Conservation (phyloP, 345 rosid species). For the Psidium friedrichsthalianum region DNA sequence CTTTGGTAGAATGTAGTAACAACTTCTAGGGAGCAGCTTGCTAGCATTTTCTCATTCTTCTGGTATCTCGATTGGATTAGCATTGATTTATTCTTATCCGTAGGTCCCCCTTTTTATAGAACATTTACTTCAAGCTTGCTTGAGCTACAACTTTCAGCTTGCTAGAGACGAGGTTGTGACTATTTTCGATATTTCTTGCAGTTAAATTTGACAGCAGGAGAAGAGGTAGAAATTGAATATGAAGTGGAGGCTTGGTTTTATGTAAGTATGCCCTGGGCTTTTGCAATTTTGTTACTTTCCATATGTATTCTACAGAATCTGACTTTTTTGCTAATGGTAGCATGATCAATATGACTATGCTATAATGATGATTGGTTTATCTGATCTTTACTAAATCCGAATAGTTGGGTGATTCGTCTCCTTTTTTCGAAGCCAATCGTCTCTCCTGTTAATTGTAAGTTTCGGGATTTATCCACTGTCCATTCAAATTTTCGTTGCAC, state of each 20-base stretch:
- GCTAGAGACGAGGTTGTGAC: neutral
- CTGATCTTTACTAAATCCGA: neutral
- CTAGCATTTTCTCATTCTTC: neutral
- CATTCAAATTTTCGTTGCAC: neutral
- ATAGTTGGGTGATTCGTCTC: neutral
- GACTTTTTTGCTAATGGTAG: neutral
- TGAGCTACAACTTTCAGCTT: neutral
- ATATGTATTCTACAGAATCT: neutral
- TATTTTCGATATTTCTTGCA: conserved; percentile 27
- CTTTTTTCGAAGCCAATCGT: neutral
- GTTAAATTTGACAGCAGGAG: conserved; percentile 90
- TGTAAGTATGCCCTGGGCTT: conserved; percentile 40
- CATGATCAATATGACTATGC: neutral
- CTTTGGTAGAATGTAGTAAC: neutral
- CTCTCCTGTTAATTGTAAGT: neutral
- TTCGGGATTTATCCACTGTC: neutral
- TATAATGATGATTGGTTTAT: neutral
- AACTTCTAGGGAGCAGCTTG: neutral
- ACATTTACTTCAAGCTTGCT: neutral
- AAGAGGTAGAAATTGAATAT: conserved; percentile 84
- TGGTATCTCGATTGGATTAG: neutral
- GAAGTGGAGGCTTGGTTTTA: conserved; percentile 99
- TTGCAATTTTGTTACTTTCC: neutral
- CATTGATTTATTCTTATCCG: neutral
- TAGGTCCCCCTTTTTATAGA: neutral